Evolutionary conservation across 2,329 filamentous ascomycete species (phyloP).

Genomic region (Juglanconis juglandina): DNA sequence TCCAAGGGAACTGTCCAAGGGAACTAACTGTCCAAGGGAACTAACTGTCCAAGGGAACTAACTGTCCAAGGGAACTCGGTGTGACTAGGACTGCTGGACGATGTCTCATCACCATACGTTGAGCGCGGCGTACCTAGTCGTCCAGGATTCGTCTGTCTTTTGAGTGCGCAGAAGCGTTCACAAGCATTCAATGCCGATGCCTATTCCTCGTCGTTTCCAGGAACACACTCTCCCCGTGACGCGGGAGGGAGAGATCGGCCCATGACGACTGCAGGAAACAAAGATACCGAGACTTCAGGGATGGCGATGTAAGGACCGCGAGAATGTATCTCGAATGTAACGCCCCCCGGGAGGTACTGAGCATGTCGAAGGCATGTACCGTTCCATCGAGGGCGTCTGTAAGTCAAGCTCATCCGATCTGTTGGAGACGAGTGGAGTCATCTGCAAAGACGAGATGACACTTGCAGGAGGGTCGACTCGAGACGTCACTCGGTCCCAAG

Average conservation of each 20-base stretch:
- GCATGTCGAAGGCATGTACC: not conserved
- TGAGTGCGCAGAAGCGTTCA: not conserved
- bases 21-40: not conserved
- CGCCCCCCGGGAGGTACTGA: not conserved
- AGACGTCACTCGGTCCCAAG: slow-evolving; percentile 4
- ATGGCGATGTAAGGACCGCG: not conserved
- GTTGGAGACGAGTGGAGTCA: not conserved
- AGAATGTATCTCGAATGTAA: slow-evolving; percentile 1
- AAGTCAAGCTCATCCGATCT: not conserved
- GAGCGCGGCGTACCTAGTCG: not conserved
- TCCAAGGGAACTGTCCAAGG: no score
- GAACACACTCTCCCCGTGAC: not conserved
- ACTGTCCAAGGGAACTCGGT: not conserved
- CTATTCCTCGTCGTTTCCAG: no score
- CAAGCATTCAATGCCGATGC: no score
- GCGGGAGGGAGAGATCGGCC: not conserved
- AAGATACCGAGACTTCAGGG: not conserved
- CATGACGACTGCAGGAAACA: not conserved
- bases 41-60: not conserved
- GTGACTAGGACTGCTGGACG: not conserved
- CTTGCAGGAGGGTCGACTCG: not conserved
- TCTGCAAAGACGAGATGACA: slow-evolving; percentile 2
- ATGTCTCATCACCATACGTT: not conserved
- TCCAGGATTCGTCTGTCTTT: not conserved
- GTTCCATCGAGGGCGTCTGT: not conserved